These are phyloP conservation scores for Sarocladium brachiariae DNA, from an alignment of 2,329 filamentous ascomycete genomes.

Conservation along the genomic window DNA sequence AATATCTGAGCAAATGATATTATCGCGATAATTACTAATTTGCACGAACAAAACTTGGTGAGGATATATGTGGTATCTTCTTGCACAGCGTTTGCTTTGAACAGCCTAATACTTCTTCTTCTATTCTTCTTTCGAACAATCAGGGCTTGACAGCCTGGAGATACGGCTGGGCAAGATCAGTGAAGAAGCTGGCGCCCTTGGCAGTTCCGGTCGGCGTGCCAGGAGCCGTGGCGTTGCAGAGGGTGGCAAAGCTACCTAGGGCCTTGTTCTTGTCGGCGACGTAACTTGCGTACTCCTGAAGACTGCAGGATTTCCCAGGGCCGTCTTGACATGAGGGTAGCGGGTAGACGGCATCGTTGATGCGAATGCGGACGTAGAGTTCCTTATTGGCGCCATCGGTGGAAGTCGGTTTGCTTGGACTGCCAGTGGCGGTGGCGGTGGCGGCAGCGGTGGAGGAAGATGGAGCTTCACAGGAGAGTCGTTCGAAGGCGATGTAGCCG, in stretches of 20 bases:
- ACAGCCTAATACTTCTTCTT: too few species aligned
- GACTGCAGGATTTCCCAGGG: conserved; percentile 45
- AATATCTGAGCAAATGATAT: too few species aligned
- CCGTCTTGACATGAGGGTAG: conserved; percentile 47
- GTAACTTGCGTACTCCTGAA: conserved; percentile 34
- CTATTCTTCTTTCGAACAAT: too few species aligned
- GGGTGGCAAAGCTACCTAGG: conserved; percentile 42
- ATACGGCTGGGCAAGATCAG: conserved; percentile 33
- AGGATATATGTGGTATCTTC: too few species aligned
- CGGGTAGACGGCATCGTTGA: conserved; percentile 39
- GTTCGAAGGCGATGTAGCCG: conserved; percentile 59
- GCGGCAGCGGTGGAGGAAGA: conserved; percentile 9
- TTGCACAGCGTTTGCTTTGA: too few species aligned
- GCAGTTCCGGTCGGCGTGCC: conserved; percentile 32
- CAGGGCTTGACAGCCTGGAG: conserved; percentile 18
- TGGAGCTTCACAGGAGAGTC: conserved; percentile 42
- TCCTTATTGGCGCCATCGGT: neutral
- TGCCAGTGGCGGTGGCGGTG: too few species aligned
- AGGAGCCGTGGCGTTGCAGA: conserved; percentile 38
- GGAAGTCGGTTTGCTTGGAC: conserved; percentile 5
- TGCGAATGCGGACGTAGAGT: conserved; percentile 13
- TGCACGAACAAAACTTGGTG: too few species aligned
- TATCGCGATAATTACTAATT: too few species aligned
- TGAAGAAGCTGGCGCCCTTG: conserved; percentile 45
- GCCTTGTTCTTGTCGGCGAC: conserved; percentile 23